These are phyloP conservation scores for Phialocephala sp. DNA, from an alignment of 2,329 filamentous ascomycete species.

Conservation along the genomic window DNA sequence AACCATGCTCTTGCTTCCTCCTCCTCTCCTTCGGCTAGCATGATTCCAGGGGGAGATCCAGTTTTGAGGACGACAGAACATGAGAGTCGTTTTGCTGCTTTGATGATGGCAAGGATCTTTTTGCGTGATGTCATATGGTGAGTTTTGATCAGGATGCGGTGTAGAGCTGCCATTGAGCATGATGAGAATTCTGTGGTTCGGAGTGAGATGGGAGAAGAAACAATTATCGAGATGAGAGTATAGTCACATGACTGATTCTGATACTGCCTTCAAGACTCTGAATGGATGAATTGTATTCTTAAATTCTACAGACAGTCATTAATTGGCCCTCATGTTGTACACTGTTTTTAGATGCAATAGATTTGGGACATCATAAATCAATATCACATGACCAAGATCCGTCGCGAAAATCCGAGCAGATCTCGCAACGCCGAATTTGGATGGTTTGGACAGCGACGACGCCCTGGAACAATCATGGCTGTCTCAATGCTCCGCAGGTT, in stretches of 20 bases:
- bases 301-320: background rate
- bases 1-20: constrained; percentile 34
- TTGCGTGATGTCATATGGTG: constrained; percentile 84
- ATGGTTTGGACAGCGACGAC: constrained; percentile 1
- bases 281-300: background rate
- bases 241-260: background rate
- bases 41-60: constrained; percentile 74
- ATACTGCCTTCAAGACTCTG: background rate
- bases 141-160: constrained; percentile 69
- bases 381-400: constrained; percentile 9
- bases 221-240: background rate
- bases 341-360: background rate
- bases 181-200: background rate
- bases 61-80: constrained; percentile 69
- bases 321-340: background rate
- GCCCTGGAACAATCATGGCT: constrained; percentile 30
- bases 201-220: background rate
- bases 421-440: background rate
- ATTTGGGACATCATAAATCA: background rate
- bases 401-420: constrained; percentile 7
- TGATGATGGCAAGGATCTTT: constrained; percentile 68
- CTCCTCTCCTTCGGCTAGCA: constrained; percentile 67
- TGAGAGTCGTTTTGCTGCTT: constrained; percentile 64
- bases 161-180: constrained; percentile 16
- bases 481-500: constrained; percentile 37